Evolutionary conservation across 2,329 filamentous ascomycete genomes (phyloP).

Genomic region (Fusarium sp.): DNA sequence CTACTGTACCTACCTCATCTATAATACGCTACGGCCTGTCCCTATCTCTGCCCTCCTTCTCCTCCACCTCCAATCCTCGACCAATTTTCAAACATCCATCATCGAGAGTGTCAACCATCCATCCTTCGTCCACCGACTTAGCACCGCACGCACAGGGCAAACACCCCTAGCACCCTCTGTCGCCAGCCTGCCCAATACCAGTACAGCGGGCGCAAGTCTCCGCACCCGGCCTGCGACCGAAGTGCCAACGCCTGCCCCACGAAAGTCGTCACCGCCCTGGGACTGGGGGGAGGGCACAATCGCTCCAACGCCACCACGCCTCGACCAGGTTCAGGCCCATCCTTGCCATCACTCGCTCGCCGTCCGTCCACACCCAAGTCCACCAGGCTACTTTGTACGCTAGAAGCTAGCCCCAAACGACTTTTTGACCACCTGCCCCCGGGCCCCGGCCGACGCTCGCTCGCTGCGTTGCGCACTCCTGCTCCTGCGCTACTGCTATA

Average conservation of each 20-base stretch:
- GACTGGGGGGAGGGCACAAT: conserved; percentile 31
- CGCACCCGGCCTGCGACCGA: conserved; percentile 38
- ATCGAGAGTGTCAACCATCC: conserved; percentile 5
- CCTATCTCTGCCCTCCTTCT: not conserved
- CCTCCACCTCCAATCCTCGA: not conserved
- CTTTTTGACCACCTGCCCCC: conserved; percentile 39
- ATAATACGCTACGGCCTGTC: not conserved
- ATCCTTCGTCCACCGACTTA: not conserved
- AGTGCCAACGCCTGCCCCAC: conserved; percentile 41
- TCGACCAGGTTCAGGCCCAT: conserved; percentile 40
- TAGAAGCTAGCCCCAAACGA: conserved; percentile 43
- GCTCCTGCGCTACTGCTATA: conserved; percentile 40
- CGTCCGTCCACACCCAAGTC: conserved; percentile 20
- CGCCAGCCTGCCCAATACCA: conserved; percentile 19
- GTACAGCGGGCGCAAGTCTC: conserved; percentile 31
- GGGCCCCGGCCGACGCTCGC: conserved; percentile 29
- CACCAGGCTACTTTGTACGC: conserved; percentile 36
- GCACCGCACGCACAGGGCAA: conserved; percentile 3
- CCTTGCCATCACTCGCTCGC: conserved; percentile 26
- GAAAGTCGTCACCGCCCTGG: conserved; percentile 46
- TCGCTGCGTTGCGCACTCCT: conserved; percentile 4
- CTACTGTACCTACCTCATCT: not conserved
- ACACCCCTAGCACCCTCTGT: conserved; percentile 21
- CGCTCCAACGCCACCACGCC: conserved; percentile 43
- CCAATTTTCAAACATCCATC: conserved; percentile 1